Percentiles rank a stretch among this genome's conserved stretches.
phyloP scores from a whole-genome alignment of 257 asterid genomes.

The Lantana camara region DNA sequence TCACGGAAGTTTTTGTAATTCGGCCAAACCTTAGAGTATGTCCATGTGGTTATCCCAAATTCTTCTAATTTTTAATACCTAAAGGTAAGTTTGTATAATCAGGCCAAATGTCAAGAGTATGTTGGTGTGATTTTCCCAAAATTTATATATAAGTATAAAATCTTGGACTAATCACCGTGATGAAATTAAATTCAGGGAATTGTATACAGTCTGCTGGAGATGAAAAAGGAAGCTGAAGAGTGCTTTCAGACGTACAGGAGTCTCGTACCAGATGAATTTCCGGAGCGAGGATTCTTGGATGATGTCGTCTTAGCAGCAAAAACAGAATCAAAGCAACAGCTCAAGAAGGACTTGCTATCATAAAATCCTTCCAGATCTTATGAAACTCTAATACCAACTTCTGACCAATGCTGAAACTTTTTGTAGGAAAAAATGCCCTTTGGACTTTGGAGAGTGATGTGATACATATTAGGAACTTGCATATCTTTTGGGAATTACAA shows the following conservation, averaged over 20 bases:
- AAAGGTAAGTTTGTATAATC: too few relatives aligned
- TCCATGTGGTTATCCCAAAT: too few relatives aligned
- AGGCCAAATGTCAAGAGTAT: too few relatives aligned
- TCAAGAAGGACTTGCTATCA: constrained; percentile 50
- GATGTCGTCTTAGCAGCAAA: constrained; percentile 83
- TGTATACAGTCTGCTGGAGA: constrained; percentile 72
- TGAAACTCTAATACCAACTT: not conserved
- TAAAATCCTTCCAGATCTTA: constrained; percentile 9
- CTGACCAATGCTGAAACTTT: not conserved
- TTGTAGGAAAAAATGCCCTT: not conserved
- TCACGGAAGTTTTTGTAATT: too few relatives aligned
- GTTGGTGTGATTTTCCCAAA: too few relatives aligned
- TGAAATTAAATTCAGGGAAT: constrained; percentile 63
- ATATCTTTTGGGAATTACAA: not conserved
- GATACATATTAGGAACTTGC: not conserved
- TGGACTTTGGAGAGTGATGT: not conserved
- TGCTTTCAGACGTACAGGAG: constrained; percentile 68
- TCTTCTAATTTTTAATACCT: too few relatives aligned
- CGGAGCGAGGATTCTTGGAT: constrained; percentile 76
- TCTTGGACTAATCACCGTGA: too few relatives aligned
- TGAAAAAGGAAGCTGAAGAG: constrained; percentile 69
- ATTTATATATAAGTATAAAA: too few relatives aligned
- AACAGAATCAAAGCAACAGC: constrained; percentile 63
- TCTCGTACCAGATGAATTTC: constrained; percentile 87
- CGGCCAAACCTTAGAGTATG: too few relatives aligned